Percentiles rank a stretch among this genome's conserved stretches.
phyloP scores from a whole-genome alignment of 2,329 filamentous ascomycete genomes.

The Sporothrix brunneoviolacea region DNA sequence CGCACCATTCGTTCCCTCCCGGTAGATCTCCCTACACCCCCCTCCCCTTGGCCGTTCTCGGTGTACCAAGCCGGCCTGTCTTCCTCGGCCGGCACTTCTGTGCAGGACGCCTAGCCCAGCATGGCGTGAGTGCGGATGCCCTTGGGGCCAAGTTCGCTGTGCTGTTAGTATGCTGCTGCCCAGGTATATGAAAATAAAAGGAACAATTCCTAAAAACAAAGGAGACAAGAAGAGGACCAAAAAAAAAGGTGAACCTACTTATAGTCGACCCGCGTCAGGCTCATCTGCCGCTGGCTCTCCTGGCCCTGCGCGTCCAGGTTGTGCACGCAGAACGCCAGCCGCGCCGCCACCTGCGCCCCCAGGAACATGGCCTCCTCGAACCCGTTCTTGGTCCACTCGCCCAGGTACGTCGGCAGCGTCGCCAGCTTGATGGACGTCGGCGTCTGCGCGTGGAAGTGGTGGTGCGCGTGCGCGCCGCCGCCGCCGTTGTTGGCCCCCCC shows the following conservation, averaged over 20 bases:
- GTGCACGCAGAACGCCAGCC: slow-evolving; percentile 52
- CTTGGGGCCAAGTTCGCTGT: slow-evolving; percentile 49
- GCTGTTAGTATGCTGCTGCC: slow-evolving; percentile 16
- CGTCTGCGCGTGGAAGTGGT: slow-evolving; percentile 61
- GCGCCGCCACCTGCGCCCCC: slow-evolving; percentile 76
- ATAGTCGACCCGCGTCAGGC: slow-evolving; percentile 52
- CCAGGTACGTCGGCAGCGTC: slow-evolving; percentile 74
- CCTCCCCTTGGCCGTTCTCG: too few relatives aligned
- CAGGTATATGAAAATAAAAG: background rate
- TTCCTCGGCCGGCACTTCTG: background rate
- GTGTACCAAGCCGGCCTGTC: too few relatives aligned
- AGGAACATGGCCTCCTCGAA: slow-evolving; percentile 81
- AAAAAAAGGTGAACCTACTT: slow-evolving; percentile 41
- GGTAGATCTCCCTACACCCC: background rate
- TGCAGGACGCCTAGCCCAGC: slow-evolving; percentile 32
- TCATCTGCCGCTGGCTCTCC: slow-evolving; percentile 50
- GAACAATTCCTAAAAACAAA: background rate
- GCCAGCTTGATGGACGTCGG: slow-evolving; percentile 78
- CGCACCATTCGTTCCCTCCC: background rate
- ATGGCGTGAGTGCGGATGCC: slow-evolving; percentile 48
- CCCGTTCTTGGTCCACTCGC: slow-evolving; percentile 79
- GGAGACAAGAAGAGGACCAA: background rate
- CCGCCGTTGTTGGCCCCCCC: too few relatives aligned
- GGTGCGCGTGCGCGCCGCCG: slow-evolving; percentile 33
- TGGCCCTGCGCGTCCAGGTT: slow-evolving; percentile 47